Conservation (phyloP, 1,139 yeast genomes). For the Nakaseomyces bracarensis region DNA sequence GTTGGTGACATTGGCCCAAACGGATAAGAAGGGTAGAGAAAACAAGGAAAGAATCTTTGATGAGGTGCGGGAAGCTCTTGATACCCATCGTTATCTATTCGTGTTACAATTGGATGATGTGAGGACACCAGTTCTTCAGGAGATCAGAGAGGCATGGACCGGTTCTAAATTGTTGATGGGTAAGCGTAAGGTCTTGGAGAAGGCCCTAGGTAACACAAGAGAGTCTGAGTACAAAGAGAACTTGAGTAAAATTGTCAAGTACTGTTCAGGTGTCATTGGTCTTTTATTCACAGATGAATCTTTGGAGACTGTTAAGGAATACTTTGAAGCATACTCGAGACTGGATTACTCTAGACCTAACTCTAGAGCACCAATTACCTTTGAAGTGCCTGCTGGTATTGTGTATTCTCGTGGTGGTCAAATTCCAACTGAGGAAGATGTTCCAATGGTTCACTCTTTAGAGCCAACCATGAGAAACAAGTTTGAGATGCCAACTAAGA, state of each 20-base stretch:
- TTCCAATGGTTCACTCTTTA: conserved; percentile 91
- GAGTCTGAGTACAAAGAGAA: conserved; percentile 89
- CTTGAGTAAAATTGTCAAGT: conserved; percentile 56
- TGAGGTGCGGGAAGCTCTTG: conserved; percentile 77
- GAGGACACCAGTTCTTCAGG: conserved; percentile 92
- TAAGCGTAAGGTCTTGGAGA: conserved; percentile 84
- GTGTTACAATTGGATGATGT: conserved; percentile 82
- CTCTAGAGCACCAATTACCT: conserved; percentile 70
- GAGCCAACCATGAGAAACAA: conserved; percentile 87
- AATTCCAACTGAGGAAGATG: conserved; percentile 81
- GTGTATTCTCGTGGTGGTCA: conserved; percentile 95
- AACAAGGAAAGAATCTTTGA: conserved; percentile 87
- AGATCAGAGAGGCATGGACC: conserved; percentile 82
- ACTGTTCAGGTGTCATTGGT: conserved; percentile 69
- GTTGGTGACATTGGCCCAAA: conserved; percentile 90
- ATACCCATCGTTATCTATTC: conserved; percentile 71
- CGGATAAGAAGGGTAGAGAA: conserved; percentile 91
- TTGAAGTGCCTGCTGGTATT: conserved; percentile 80
- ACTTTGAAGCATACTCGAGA: conserved; percentile 69
- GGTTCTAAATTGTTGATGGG: conserved; percentile 87
- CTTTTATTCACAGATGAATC: conserved; percentile 80
- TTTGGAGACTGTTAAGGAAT: conserved; percentile 74
- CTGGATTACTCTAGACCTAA: conserved; percentile 89
- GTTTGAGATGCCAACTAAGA: conserved; percentile 83
- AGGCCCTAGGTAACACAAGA: conserved; percentile 79